Conservation (phyloP, 148 eudicot genomes). For the Persicaria tinctoria region DNA sequence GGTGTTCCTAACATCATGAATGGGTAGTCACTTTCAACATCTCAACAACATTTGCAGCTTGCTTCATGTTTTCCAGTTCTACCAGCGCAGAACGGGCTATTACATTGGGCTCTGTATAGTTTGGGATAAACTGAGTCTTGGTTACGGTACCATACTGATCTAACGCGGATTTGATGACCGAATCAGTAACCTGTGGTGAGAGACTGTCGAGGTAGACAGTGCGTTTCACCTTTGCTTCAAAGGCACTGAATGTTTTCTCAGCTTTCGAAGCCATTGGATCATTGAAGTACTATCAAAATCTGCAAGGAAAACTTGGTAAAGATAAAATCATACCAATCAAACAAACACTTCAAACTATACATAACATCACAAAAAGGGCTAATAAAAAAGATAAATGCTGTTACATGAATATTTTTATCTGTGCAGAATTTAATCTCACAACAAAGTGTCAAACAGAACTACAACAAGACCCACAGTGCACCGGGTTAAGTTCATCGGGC, state of each 20-base stretch:
- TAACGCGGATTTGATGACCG: slow-evolving; percentile 51
- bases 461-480: no score
- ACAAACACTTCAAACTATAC: neutral
- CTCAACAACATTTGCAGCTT: slow-evolving; percentile 31
- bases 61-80: slow-evolving; percentile 43
- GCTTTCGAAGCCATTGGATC: slow-evolving; percentile 32
- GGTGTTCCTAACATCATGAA: slow-evolving; percentile 89
- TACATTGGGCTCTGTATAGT: slow-evolving; percentile 30
- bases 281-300: neutral
- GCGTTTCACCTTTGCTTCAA: slow-evolving; percentile 56
- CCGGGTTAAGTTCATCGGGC: no score
- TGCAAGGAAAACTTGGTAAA: neutral
- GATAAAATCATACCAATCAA: neutral
- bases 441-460: no score
- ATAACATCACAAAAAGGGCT: no score
- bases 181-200: slow-evolving; percentile 48
- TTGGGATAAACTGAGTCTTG: slow-evolving; percentile 38
- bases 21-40: slow-evolving; percentile 25
- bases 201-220: slow-evolving; percentile 71
- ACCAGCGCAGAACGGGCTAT: slow-evolving; percentile 49
- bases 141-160: slow-evolving; percentile 57
- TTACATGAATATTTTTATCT: neutral
- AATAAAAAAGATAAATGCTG: neutral
- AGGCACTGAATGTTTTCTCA: slow-evolving; percentile 50
- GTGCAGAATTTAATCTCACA: neutral